Evolutionary conservation across 345 rosid genomes (phyloP), one percentile per base, ranked within the genome.

Genomic region (Psidium friedrichsthalianum): DNA sequence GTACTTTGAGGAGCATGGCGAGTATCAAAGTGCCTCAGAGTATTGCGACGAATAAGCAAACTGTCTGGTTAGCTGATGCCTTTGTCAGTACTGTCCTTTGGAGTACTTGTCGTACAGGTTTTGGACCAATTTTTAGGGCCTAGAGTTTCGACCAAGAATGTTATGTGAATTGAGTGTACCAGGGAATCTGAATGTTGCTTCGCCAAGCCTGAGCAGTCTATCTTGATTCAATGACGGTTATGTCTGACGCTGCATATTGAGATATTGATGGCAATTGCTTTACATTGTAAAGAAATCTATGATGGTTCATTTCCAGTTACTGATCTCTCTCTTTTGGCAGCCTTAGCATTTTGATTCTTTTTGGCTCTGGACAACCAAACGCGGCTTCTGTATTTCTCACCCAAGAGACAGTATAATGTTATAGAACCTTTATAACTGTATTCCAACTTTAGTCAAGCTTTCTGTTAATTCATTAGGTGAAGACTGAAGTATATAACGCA

Each of bases 21-120:
- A 97, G 88, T 97, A 97, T 93, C 91, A 92, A 83, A 95, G 98
- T 87, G 98, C 95, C 86, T 94, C 99, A n/a, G 98, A 94, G 85
- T 94, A 94, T 86, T 84, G 88, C 87, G 89, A 89, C 55, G 90
- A 52, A 18, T 78, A 54, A 86, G 51, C 56, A 56, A 83, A 53
- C 83, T 25, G 13, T 49, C 29, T 49, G 82, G 56, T 20, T 61
- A 27, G 82, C n/a, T 27, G 58, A 44, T 51, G 82, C 57, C 56
- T 52, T 29, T 84, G 56, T 69, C 13, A 64, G 24, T 53, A 83
- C 82, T 69, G 42, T 69, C 47, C 78, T 69, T 16, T 69, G 47
- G 47, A 25, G 13, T 9, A 36, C 78, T 69, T 36, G 78, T 32
- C 78, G 18, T 36, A 4, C 25, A 32, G 78, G 47, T 69, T 69